Evolutionary conservation across 2,329 filamentous ascomycete species (phyloP).

Genomic region (Hypoxylon sp.): DNA sequence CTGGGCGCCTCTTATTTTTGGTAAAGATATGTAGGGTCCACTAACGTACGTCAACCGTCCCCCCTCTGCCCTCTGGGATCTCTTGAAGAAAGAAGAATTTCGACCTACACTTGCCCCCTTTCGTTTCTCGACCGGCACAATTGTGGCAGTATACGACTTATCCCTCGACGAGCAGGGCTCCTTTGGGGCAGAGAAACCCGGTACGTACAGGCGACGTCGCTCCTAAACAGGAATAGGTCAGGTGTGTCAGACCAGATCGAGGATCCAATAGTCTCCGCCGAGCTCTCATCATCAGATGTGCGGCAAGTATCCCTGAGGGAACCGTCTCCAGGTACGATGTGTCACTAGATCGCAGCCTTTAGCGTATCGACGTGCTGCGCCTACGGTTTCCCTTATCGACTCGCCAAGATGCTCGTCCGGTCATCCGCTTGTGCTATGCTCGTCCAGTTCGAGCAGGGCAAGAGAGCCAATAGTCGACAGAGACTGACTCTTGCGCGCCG

Average conservation of each 20-base stretch:
- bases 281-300: conserved; percentile 41
- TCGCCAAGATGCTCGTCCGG: conserved; percentile 40
- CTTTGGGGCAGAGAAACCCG: conserved; percentile 24
- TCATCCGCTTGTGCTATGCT: conserved; percentile 40
- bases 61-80: conserved; percentile 21
- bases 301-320: conserved; percentile 40
- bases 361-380: conserved; percentile 40
- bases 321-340: conserved; percentile 40
- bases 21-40: conserved; percentile 38
- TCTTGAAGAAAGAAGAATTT: conserved; percentile 32
- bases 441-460: conserved; percentile 35
- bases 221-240: conserved; percentile 42
- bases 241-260: conserved; percentile 43
- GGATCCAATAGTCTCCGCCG: conserved; percentile 39
- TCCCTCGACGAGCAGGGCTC: conserved; percentile 24
- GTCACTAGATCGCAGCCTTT: conserved; percentile 40
- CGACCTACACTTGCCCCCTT: conserved; percentile 24
- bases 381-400: conserved; percentile 41
- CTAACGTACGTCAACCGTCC: conserved; percentile 34
- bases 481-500: conserved; percentile 35
- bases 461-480: conserved; percentile 40
- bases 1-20: conserved; percentile 37
- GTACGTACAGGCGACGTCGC: conserved; percentile 39
- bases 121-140: conserved; percentile 22
- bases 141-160: conserved; percentile 26